Conservation (phyloP, 2,329 filamentous ascomycete genomes). For the Botrytis galanthina region DNA sequence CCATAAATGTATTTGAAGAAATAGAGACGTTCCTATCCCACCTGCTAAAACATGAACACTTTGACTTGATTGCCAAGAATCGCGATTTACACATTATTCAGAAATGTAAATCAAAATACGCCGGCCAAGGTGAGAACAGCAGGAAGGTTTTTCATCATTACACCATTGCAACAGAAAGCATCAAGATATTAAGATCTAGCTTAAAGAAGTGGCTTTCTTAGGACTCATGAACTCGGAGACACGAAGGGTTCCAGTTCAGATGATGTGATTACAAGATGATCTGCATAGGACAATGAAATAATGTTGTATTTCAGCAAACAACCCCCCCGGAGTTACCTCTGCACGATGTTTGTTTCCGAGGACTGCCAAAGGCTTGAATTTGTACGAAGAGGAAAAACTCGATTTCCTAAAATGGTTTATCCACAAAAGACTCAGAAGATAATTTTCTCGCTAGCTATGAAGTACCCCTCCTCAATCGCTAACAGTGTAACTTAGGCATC, state of each 20-base stretch:
- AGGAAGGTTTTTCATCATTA: not conserved
- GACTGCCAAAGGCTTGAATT: not conserved
- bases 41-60: not conserved
- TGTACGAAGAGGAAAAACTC: not conserved
- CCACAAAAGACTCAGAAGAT: not conserved
- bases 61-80: not conserved
- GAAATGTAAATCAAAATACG: accelerated
- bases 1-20: not conserved
- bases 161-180: not conserved
- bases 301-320: not conserved
- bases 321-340: not conserved
- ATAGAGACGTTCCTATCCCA: not conserved
- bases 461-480: not conserved
- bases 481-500: not conserved
- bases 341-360: not conserved
- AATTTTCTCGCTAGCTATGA: not conserved
- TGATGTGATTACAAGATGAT: not conserved
- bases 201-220: not conserved
- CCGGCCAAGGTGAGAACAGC: not conserved
- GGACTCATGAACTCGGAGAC: not conserved
- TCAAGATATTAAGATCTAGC: not conserved
- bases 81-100: accelerated
- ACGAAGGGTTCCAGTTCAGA: accelerated
- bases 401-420: not conserved
- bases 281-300: not conserved